phyloP scores from a whole-genome alignment of 2,329 filamentous ascomycete species.

The Lachnellula occidentalis region DNA sequence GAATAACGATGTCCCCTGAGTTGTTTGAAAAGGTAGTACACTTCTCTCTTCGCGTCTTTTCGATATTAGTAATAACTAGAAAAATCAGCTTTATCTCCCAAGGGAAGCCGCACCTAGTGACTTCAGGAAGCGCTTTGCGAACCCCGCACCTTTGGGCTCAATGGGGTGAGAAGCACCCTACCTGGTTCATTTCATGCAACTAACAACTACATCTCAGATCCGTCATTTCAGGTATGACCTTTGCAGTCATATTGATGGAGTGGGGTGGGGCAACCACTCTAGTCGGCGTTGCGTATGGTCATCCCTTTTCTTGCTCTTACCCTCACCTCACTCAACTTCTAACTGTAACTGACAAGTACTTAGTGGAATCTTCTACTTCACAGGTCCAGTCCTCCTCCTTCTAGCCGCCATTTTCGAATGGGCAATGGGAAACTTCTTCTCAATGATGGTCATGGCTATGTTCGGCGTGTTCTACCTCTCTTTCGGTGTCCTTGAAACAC shows the following conservation, averaged over 20 bases:
- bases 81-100: constrained; percentile 18
- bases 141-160: constrained; percentile 21
- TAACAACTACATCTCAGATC: constrained; percentile 23
- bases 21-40: constrained; percentile 21
- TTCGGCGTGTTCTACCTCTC: constrained; percentile 46
- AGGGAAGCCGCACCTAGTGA: constrained; percentile 15
- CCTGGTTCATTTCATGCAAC: neutral
- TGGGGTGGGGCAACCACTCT: constrained; percentile 22
- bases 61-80: neutral
- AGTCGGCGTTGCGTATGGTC: constrained; percentile 16
- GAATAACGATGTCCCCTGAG: constrained; percentile 22
- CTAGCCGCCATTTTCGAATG: constrained; percentile 47
- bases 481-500: constrained; percentile 46
- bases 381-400: constrained; percentile 42
- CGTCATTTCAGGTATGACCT: constrained; percentile 32
- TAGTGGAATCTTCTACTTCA: constrained; percentile 24
- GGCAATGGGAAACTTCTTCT: constrained; percentile 47
- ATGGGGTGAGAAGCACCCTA: constrained; percentile 14
- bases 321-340: neutral
- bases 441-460: constrained; percentile 48
- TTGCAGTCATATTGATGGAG: constrained; percentile 17
- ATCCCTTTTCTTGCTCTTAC: neutral
- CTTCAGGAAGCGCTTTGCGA: constrained; percentile 20
- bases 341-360: neutral
- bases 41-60: too few species aligned